Evolutionary conservation across 2,329 filamentous ascomycete genomes (phyloP).

Genomic region (Fusarium sp.): DNA sequence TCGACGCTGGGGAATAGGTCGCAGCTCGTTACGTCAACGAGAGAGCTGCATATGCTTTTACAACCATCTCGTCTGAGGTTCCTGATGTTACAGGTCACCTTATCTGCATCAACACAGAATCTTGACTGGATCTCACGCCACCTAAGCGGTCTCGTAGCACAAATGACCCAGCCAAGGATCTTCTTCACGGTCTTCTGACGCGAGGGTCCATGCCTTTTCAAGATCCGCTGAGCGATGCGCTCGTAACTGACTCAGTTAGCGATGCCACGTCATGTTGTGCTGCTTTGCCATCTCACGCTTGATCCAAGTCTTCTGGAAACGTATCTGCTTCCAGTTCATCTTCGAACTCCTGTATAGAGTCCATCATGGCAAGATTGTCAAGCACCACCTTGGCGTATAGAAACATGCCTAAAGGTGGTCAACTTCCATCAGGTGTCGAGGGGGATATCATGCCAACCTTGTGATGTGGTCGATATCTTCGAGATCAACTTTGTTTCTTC

Average conservation of each 20-base stretch:
- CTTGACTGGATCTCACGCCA: background rate
- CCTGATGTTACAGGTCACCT: too few relatives aligned
- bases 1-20: accelerated
- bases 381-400: background rate
- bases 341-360: background rate
- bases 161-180: background rate
- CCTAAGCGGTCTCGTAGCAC: accelerated
- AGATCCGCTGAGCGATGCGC: accelerated
- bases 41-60: background rate
- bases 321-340: accelerated
- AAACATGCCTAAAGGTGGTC: too few relatives aligned
- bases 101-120: background rate
- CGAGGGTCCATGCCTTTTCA: accelerated
- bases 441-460: too few relatives aligned
- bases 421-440: too few relatives aligned
- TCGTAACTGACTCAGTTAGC: background rate
- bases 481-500: accelerated
- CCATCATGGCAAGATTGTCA: accelerated
- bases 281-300: background rate
- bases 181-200: background rate
- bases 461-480: accelerated
- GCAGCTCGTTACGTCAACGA: accelerated
- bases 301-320: accelerated
- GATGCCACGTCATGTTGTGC: too few relatives aligned
- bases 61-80: background rate